Percentiles rank a stretch among this genome's conserved stretches.
phyloP scores from a whole-genome alignment of 2,329 filamentous ascomycete genomes.

The Rugonectria rugulosa region DNA sequence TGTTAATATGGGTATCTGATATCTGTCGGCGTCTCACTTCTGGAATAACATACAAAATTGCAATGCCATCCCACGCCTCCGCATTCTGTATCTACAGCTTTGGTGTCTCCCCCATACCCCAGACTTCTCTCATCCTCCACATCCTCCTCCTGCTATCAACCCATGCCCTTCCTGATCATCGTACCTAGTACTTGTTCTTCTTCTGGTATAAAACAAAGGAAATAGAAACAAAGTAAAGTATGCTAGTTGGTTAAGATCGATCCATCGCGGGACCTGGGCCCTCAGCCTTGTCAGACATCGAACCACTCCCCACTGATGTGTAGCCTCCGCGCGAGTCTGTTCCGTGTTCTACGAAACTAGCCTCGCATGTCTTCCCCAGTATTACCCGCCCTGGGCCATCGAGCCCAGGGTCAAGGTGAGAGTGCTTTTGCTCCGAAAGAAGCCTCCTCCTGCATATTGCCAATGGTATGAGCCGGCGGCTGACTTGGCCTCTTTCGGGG shows the following conservation, averaged over 20 bases:
- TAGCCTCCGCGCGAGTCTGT: conserved; percentile 31
- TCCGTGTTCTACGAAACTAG: conserved; percentile 28
- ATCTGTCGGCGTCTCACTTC: conserved; percentile 3
- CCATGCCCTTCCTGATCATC: conserved; percentile 14
- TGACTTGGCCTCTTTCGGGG: conserved; percentile 31
- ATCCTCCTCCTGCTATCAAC: conserved; percentile 17
- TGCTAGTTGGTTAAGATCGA: conserved; percentile 26
- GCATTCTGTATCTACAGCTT: conserved; percentile 33
- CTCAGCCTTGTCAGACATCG: conserved; percentile 41
- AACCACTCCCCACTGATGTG: conserved; percentile 40
- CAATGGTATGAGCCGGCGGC: too few species aligned
- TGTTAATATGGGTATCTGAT: conserved; percentile 2
- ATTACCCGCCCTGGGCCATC: conserved; percentile 36
- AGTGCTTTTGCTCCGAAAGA: conserved; percentile 1
- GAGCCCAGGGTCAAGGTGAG: conserved; percentile 17
- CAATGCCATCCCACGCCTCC: conserved; percentile 27
- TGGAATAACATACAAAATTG: not conserved
- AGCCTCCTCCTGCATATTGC: conserved; percentile 19
- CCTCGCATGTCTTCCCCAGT: conserved; percentile 40
- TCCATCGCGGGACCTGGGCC: conserved; percentile 26
- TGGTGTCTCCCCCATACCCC: conserved; percentile 3
- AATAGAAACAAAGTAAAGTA: conserved; percentile 26
- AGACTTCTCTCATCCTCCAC: not conserved
- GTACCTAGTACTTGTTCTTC: too few species aligned
- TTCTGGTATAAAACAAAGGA: conserved; percentile 39